phyloP scores from a whole-genome alignment of 179 eudicot species.

The Beta macrorhiza region DNA sequence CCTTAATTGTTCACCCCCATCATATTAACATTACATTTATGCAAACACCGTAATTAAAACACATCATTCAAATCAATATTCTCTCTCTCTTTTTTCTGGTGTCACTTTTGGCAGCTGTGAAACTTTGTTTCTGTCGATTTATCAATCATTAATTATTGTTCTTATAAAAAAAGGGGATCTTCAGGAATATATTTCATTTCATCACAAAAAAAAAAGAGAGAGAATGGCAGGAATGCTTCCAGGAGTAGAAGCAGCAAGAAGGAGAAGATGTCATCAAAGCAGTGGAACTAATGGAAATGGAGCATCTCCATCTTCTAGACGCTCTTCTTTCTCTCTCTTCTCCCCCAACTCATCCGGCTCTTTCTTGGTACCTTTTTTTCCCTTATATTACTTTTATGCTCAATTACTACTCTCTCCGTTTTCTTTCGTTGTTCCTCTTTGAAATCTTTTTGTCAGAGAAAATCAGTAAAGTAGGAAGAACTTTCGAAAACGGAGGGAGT shows the following conservation, averaged over 20 bases:
- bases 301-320: constrained; percentile 15
- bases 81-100: no score
- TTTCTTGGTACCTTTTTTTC: constrained; percentile 2
- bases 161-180: no score
- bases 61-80: not conserved
- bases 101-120: no score
- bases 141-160: no score
- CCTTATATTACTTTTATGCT: no score
- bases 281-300: not conserved
- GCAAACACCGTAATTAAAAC: not conserved
- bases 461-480: no score
- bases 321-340: constrained; percentile 24
- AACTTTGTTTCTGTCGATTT: no score
- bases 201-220: not conserved
- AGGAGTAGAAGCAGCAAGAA: constrained; percentile 57
- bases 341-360: constrained; percentile 10
- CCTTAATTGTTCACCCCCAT: not conserved
- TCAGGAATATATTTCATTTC: no score
- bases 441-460: no score
- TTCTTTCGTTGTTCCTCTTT: no score
- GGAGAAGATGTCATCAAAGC: constrained; percentile 46
- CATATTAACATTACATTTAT: not conserved
- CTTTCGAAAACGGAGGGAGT: no score
- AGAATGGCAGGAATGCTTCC: constrained; percentile 58
- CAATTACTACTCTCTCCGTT: not conserved